Conservation (phyloP, 495 filamentous ascomycete genomes). For the Articulospora tetracladia region DNA sequence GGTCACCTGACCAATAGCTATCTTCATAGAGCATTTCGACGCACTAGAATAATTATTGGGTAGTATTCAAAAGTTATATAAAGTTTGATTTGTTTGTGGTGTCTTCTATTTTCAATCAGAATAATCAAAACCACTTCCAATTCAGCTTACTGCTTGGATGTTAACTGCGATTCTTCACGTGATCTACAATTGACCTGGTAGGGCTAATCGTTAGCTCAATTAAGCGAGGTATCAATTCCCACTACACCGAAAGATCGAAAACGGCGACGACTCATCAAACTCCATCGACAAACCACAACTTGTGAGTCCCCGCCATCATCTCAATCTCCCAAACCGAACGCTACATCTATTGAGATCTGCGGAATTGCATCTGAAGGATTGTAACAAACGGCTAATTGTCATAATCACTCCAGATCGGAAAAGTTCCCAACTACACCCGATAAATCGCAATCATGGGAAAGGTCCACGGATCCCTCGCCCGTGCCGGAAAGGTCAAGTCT, state of each 20-base stretch:
- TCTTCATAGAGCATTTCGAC: not conserved
- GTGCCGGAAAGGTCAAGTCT: constrained; percentile 95
- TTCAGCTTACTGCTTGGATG: not conserved
- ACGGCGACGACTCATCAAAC: not conserved
- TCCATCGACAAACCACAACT: not conserved
- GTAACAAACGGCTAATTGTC: not conserved
- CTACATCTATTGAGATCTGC: not conserved
- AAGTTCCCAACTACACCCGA: constrained; percentile 4
- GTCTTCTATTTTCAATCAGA: no score
- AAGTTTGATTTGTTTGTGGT: no score
- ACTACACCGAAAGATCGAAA: not conserved
- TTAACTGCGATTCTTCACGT: no score
- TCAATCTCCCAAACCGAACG: not conserved
- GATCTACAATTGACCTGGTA: no score
- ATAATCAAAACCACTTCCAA: no score
- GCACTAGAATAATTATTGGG: no score
- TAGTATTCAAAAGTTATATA: no score
- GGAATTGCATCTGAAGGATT: not conserved
- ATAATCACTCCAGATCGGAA: constrained; percentile 11
- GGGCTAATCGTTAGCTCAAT: not conserved
- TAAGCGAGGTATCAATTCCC: not conserved
- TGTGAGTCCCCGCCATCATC: constrained; percentile 3
- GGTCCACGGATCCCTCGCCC: constrained; percentile 89
- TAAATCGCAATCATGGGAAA: constrained; percentile 74
- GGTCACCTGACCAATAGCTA: not conserved